Evolutionary conservation across 2,329 filamentous ascomycete genomes (phyloP).

Genomic region (Cladophialophora psammophila): DNA sequence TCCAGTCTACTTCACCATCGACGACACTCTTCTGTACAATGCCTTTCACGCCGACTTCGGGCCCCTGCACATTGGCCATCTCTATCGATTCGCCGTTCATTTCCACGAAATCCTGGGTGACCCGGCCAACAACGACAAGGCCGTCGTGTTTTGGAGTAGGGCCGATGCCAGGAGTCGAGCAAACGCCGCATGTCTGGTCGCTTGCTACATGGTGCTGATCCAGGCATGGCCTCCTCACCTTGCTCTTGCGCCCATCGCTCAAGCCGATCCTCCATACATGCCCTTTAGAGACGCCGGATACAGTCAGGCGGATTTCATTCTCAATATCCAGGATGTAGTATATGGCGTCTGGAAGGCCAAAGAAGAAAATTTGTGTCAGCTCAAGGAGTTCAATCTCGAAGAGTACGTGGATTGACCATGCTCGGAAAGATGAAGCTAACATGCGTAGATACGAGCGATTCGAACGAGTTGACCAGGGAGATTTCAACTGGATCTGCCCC

Average conservation of each 20-base stretch:
- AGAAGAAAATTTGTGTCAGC: conserved; percentile 87
- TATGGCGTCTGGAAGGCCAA: conserved; percentile 99
- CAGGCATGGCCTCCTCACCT: conserved; percentile 97
- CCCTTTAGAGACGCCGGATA: conserved; percentile 98
- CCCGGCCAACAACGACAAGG: conserved; percentile 85
- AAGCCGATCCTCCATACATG: conserved; percentile 97
- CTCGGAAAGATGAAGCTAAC: background rate
- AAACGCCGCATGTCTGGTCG: conserved; percentile 92
- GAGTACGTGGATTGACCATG: conserved; percentile 62
- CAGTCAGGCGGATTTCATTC: conserved; percentile 94
- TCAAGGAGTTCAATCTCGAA: conserved; percentile 94
- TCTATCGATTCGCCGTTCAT: conserved; percentile 94
- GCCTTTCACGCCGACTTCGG: conserved; percentile 99
- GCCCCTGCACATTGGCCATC: conserved; percentile 93
- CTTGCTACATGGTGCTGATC: conserved; percentile 98
- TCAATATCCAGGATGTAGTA: conserved; percentile 95
- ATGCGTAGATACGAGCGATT: conserved; percentile 78
- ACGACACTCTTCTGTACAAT: conserved; percentile 93
- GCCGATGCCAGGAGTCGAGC: conserved; percentile 86
- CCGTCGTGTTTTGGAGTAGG: conserved; percentile 95
- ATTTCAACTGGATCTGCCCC: conserved; percentile 99
- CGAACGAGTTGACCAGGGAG: conserved; percentile 95
- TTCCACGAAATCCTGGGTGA: conserved; percentile 95
- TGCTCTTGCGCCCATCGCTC: conserved; percentile 91
- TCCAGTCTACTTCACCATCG: conserved; percentile 94